Base-by-base conservation (phyloP, 805 yeast species). In the Kodamaea laetipori region DNA sequence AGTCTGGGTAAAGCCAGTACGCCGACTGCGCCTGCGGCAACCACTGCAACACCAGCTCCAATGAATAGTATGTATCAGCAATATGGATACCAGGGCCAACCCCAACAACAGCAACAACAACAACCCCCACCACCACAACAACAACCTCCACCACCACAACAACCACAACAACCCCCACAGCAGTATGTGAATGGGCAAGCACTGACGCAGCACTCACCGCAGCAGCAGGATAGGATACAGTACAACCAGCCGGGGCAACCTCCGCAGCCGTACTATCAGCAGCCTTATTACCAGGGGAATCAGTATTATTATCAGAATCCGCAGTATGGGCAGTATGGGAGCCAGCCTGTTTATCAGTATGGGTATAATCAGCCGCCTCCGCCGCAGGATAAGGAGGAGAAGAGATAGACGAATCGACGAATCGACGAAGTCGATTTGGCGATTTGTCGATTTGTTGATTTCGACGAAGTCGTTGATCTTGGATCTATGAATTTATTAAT, bases 1-100 rank as follows among this genome's bases (percentile, higher is more conserved):
- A 39, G 50, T 31, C 47, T 55, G 31, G 37, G 48, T 13, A 46
- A 57, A 19, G 49, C 53, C 8, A 39, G 46, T 11, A 35, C 38
- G 10, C 41, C 41, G 19, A 16, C 41, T 16, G 27, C 40, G 24
- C 16, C 37, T 19, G 36, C 40, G 7, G 49, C 51, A 2, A 42
- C 46, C 8, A n/a, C 46, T 16, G 32, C 41, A 2, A 19, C 46
- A 11, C 43, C 53, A 6, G 39, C 51, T 21, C 28, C 48, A 13
- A 39, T 30, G 34, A 30, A 30, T 11, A 30, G 18, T 15, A 30
- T 30, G 38, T 38, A 39, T 16, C 32, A 28, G 34, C 15, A 17
- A 30, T 16, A 19, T 23, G 24, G 38, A 33, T 16, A 19, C 33
- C 34, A 19, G 10, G 28, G 16, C 6, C 41, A 37, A n/a, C 47